A percentile compares a stretch with the other conserved stretches of the same genome.
These are phyloP conservation scores for Tetracladium setigerum DNA, from an alignment of 495 filamentous ascomycete species.

Conservation along the genomic window DNA sequence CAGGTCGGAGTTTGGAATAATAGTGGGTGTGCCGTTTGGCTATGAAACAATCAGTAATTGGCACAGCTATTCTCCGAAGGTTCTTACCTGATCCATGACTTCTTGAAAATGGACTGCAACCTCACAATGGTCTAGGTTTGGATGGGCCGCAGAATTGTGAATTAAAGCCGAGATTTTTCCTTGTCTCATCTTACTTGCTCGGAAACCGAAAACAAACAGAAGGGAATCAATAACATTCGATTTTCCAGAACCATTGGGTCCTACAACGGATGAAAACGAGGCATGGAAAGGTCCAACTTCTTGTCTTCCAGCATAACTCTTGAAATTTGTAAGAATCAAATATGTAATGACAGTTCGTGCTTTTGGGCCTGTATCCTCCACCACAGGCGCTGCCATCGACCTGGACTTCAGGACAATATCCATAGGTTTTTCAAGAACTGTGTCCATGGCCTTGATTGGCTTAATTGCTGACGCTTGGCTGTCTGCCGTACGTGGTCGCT, in stretches of 20 bases:
- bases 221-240: conserved; percentile 98
- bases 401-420: conserved; percentile 90
- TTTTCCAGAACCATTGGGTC: conserved; percentile 96
- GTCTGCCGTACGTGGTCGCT: conserved; percentile 23
- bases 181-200: conserved; percentile 98
- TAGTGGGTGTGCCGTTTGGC: conserved; percentile 61
- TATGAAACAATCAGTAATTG: conserved; percentile 18
- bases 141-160: conserved; percentile 84
- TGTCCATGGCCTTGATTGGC: conserved; percentile 65
- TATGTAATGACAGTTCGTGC: conserved; percentile 86
- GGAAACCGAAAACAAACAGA: conserved; percentile 96
- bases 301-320: conserved; percentile 93
- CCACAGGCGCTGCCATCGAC: conserved; percentile 52
- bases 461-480: conserved; percentile 41
- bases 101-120: conserved; percentile 94
- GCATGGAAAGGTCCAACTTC: conserved; percentile 94
- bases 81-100: conserved; percentile 63
- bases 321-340: conserved; percentile 88
- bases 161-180: conserved; percentile 97
- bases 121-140: conserved; percentile 82
- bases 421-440: conserved; percentile 80
- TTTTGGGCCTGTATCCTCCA: conserved; percentile 69
- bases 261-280: conserved; percentile 98
- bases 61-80: conserved; percentile 20
- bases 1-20: conserved; percentile 74